A percentile compares a stretch with the other conserved stretches of the same genome.
These are phyloP conservation scores for Pichia paraexigua DNA, from an alignment of 805 yeast genomes.

Conservation along the genomic window DNA sequence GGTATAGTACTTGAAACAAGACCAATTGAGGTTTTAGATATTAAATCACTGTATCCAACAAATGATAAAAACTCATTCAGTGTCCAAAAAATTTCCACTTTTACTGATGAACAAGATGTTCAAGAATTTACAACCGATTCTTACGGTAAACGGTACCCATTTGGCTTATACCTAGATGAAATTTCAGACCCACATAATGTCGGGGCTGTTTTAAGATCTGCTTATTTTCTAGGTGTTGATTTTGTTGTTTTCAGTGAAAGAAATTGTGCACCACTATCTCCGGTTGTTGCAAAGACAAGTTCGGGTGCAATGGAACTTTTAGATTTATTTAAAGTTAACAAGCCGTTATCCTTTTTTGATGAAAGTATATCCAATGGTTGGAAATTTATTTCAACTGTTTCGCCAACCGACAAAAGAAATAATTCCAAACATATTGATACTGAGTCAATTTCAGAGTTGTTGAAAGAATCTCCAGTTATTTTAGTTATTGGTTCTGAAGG, in stretches of 20 bases:
- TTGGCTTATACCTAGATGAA: constrained; percentile 72
- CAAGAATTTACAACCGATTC: constrained; percentile 1
- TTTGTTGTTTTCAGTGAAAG: constrained; percentile 61
- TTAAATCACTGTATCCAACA: background rate
- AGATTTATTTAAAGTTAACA: constrained; percentile 49
- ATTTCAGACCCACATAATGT: constrained; percentile 81
- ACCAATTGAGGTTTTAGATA: constrained; percentile 31
- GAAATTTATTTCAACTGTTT: constrained; percentile 59
- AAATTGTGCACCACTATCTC: constrained; percentile 68
- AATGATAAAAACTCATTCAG: constrained; percentile 1
- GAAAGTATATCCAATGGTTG: constrained; percentile 52
- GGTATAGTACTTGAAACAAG: constrained; percentile 68
- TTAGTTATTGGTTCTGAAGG: constrained; percentile 85
- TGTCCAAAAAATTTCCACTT: background rate
- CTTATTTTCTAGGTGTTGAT: constrained; percentile 77
- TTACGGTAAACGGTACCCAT: constrained; percentile 36
- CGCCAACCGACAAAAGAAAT: constrained; percentile 24
- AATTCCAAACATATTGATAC: background rate
- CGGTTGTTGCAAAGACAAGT: constrained; percentile 71
- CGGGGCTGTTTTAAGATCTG: constrained; percentile 76
- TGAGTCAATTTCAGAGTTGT: constrained; percentile 36
- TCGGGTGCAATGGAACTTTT: constrained; percentile 79
- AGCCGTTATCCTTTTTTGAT: constrained; percentile 57
- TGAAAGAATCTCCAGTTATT: constrained; percentile 49
- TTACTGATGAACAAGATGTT: background rate